A percentile compares a stretch with the other conserved stretches of the same genome.
These are phyloP conservation scores for Melanomma pulvis-pyrius DNA, from an alignment of 495 filamentous ascomycete genomes.

Conservation along the genomic window DNA sequence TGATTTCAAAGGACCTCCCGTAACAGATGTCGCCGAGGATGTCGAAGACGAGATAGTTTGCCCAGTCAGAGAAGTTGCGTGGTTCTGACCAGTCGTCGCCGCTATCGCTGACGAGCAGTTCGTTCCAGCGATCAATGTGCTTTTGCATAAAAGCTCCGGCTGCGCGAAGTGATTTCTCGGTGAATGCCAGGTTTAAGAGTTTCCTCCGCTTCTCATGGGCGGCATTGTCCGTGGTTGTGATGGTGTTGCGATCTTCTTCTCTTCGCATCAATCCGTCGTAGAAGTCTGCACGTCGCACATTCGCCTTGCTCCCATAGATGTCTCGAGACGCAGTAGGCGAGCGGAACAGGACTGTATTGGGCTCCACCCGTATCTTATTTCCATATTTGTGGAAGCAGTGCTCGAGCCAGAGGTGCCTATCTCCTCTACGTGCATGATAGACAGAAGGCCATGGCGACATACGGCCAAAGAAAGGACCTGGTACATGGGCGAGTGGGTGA, in stretches of 20 bases:
- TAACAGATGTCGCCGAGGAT: slow-evolving; percentile 71
- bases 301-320: slow-evolving; percentile 44
- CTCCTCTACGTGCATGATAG: slow-evolving; percentile 31
- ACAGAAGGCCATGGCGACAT: slow-evolving; percentile 31
- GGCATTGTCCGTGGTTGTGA: slow-evolving; percentile 32
- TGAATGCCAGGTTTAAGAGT: slow-evolving; percentile 39
- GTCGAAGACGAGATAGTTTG: slow-evolving; percentile 69
- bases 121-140: slow-evolving; percentile 44
- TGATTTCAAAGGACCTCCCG: slow-evolving; percentile 60
- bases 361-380: slow-evolving; percentile 38
- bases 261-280: slow-evolving; percentile 38
- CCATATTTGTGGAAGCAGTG: slow-evolving; percentile 36
- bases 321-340: slow-evolving; percentile 9
- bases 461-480: slow-evolving; percentile 34
- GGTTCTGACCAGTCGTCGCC: slow-evolving; percentile 18
- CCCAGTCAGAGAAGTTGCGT: slow-evolving; percentile 60
- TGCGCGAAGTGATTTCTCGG: slow-evolving; percentile 40
- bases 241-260: slow-evolving; percentile 29
- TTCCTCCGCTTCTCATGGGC: slow-evolving; percentile 40
- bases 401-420: slow-evolving; percentile 39
- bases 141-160: slow-evolving; percentile 19
- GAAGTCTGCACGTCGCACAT: slow-evolving; percentile 39
- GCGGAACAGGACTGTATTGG: slow-evolving; percentile 43
- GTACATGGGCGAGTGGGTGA: slow-evolving; percentile 34
- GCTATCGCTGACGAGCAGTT: slow-evolving; percentile 25